phyloP scores from a whole-genome alignment of 306 rosid genomes.

The Lathyrus sativus region DNA sequence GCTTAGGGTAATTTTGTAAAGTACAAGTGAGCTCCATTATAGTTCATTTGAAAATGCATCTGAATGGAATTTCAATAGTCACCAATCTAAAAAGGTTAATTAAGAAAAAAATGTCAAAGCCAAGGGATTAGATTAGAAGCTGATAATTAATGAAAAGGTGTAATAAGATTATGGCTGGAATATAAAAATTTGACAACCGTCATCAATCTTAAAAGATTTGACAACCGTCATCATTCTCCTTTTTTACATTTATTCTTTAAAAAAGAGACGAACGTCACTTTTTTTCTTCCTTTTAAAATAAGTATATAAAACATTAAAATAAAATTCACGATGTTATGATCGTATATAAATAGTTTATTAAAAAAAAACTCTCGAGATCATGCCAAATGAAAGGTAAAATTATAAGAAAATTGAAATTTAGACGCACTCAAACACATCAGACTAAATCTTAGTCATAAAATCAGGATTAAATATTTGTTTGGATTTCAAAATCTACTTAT shows the following conservation, averaged over 20 bases:
- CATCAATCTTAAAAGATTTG: not conserved
- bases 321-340: constrained; percentile 8
- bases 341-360: too few relatives aligned
- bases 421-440: too few relatives aligned
- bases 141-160: not conserved
- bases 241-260: constrained; percentile 7
- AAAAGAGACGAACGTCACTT: not conserved
- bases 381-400: too few relatives aligned
- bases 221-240: not conserved
- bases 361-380: too few relatives aligned
- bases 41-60: constrained; percentile 43
- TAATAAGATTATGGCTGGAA: not conserved
- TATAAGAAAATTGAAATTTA: too few relatives aligned
- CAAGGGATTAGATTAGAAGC: not conserved
- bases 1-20: constrained; percentile 41
- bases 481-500: too few relatives aligned
- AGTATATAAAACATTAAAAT: not conserved
- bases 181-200: not conserved
- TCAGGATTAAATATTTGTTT: too few relatives aligned
- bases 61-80: constrained; percentile 20
- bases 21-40: constrained; percentile 38
- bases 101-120: not conserved
- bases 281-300: not conserved
- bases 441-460: too few relatives aligned
- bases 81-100: not conserved